Percentiles rank a stretch among this genome's conserved stretches.
Evolutionary conservation across 345 rosid species (phyloP).

Genomic region (Euphorbia lathyris): DNA sequence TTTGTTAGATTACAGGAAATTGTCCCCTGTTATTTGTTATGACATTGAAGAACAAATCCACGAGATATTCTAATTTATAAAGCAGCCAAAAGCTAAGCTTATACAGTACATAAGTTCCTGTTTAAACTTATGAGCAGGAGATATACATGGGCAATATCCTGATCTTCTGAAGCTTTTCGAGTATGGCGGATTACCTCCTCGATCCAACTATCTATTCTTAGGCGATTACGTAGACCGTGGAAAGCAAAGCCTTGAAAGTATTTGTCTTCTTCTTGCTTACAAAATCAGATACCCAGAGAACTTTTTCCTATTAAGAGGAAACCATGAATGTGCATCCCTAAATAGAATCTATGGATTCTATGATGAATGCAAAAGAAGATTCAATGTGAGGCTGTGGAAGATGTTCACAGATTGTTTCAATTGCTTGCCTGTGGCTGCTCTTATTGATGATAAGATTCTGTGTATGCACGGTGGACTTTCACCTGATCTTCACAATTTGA

Average conservation of each 20-base stretch:
- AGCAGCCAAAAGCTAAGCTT: too few relatives aligned
- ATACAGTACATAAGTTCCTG: background rate
- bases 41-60: too few relatives aligned
- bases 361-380: constrained; percentile 32
- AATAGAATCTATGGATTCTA: constrained; percentile 31
- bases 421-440: constrained; percentile 30
- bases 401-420: constrained; percentile 33
- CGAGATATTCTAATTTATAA: too few relatives aligned
- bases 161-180: constrained; percentile 28
- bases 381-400: constrained; percentile 30
- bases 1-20: too few relatives aligned
- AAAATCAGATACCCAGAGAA: constrained; percentile 28
- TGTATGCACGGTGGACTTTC: constrained; percentile 37
- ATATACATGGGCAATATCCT: constrained; percentile 29
- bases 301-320: constrained; percentile 28
- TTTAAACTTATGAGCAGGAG: constrained; percentile 15
- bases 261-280: constrained; percentile 31
- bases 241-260: constrained; percentile 33
- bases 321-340: constrained; percentile 35
- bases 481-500: constrained; percentile 25
- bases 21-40: too few relatives aligned
- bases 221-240: constrained; percentile 35
- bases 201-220: constrained; percentile 27
- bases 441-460: constrained; percentile 28
- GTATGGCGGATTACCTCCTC: constrained; percentile 30